These are phyloP conservation scores for Acer negundo DNA, from an alignment of 345 rosid species.

Conservation along the genomic window DNA sequence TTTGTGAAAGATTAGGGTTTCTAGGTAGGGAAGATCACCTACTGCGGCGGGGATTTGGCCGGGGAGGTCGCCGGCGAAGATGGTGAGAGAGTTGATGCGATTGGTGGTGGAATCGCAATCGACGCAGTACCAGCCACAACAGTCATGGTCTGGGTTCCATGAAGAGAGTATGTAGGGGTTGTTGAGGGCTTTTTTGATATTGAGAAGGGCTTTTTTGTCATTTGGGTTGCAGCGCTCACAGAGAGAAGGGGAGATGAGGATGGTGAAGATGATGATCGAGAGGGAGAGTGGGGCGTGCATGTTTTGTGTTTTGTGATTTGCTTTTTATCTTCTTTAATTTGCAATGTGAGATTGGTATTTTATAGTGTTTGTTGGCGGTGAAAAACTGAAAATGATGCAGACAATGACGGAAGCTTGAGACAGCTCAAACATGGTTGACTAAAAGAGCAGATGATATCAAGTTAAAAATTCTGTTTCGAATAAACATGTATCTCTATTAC, in stretches of 20 bases:
- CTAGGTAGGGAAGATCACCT: slow-evolving; percentile 66
- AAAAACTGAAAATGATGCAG: not conserved
- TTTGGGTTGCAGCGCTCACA: slow-evolving; percentile 53
- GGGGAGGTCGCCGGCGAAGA: slow-evolving; percentile 53
- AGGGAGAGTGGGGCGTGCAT: slow-evolving; percentile 10
- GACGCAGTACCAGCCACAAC: slow-evolving; percentile 75
- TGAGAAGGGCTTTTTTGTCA: slow-evolving; percentile 68
- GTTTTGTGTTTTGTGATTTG: no score
- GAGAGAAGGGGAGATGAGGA: slow-evolving; percentile 30
- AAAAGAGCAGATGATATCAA: not conserved
- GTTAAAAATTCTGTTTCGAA: no score
- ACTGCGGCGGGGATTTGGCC: slow-evolving; percentile 60
- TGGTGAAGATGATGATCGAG: slow-evolving; percentile 30
- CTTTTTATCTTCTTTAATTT: not conserved
- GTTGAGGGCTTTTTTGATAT: slow-evolving; percentile 56
- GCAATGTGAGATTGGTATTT: not conserved
- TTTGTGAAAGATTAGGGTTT: slow-evolving; percentile 49
- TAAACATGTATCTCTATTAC: no score
- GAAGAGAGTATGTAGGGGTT: slow-evolving; percentile 74
- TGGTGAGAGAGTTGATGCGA: slow-evolving; percentile 59
- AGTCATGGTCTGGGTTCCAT: slow-evolving; percentile 63
- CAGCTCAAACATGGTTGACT: not conserved
- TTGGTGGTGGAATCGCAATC: slow-evolving; percentile 58
- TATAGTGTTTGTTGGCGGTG: not conserved
- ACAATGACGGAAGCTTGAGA: not conserved